phyloP scores from a whole-genome alignment of 352 stramenopile genomes.

The Globisporangium radiosum region DNA sequence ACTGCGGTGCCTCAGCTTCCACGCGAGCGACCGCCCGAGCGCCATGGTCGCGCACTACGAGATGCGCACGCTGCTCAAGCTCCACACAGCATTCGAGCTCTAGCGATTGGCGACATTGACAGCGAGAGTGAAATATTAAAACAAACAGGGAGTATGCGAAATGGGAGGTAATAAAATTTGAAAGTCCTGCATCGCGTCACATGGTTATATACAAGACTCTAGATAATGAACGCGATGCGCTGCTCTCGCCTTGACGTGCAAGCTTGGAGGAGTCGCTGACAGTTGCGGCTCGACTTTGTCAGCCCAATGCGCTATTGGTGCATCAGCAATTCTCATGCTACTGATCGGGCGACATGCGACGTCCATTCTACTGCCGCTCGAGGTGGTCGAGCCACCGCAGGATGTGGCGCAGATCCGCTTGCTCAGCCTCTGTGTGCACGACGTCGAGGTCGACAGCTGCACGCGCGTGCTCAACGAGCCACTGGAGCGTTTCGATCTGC shows the following conservation, averaged over 20 bases:
- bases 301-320: too few species aligned
- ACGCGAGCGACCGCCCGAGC: slow-evolving; percentile 53
- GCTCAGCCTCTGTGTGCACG: background rate
- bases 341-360: too few species aligned
- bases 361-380: background rate
- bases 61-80: slow-evolving; percentile 62
- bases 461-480: slow-evolving; percentile 7
- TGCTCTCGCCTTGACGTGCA: too few species aligned
- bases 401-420: slow-evolving; percentile 1
- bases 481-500: slow-evolving; percentile 15
- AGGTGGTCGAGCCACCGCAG: slow-evolving; percentile 9
- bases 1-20: slow-evolving; percentile 55
- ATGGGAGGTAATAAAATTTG: too few species aligned
- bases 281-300: too few species aligned
- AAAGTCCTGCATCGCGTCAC: too few species aligned
- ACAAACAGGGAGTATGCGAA: too few species aligned
- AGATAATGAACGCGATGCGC: too few species aligned
- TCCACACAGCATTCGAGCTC: slow-evolving; percentile 50
- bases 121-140: slow-evolving; percentile 1
- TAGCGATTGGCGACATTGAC: slow-evolving; percentile 8
- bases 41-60: slow-evolving; percentile 74
- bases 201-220: too few species aligned
- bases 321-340: too few species aligned
- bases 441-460: background rate
- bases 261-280: too few species aligned